Evolutionary conservation across 148 eudicot genomes (phyloP).

Genomic region (Chenopodium album): DNA sequence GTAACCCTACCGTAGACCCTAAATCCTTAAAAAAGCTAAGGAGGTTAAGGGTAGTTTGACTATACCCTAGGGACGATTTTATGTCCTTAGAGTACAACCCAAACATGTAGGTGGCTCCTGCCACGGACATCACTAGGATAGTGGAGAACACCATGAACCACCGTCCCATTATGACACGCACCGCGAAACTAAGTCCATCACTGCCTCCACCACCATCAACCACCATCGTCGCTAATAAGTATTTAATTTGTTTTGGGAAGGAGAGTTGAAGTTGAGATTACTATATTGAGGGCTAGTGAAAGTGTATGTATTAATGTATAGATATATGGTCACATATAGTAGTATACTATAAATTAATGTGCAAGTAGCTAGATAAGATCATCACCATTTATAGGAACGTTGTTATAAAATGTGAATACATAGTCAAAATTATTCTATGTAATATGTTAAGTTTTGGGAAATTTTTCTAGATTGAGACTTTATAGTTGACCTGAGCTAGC

Average conservation of each 20-base stretch:
- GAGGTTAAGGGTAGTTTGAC: constrained; percentile 43
- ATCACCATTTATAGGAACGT: too few species aligned
- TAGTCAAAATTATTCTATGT: too few species aligned
- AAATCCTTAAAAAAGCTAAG: constrained; percentile 47
- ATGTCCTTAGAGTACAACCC: constrained; percentile 37
- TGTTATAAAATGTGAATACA: not conserved
- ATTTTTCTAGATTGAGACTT: not conserved
- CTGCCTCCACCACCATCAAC: not conserved
- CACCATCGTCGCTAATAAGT: not conserved
- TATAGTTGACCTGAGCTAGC: not conserved
- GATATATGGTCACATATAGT: not conserved
- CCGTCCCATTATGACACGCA: constrained; percentile 30
- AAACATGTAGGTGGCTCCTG: constrained; percentile 51
- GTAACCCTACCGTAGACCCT: constrained; percentile 40
- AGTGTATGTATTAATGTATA: too few species aligned
- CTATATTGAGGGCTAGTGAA: not conserved
- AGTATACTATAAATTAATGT: too few species aligned
- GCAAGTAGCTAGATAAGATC: not conserved
- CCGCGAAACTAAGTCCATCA: constrained; percentile 4
- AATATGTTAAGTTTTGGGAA: not conserved
- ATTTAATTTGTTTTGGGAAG: not conserved
- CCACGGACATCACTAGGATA: constrained; percentile 36
- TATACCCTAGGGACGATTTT: constrained; percentile 32
- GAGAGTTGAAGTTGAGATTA: not conserved
- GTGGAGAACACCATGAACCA: constrained; percentile 55